phyloP scores from a whole-genome alignment of 176 grass and related monocot species.

The Aechmea fasciata region DNA sequence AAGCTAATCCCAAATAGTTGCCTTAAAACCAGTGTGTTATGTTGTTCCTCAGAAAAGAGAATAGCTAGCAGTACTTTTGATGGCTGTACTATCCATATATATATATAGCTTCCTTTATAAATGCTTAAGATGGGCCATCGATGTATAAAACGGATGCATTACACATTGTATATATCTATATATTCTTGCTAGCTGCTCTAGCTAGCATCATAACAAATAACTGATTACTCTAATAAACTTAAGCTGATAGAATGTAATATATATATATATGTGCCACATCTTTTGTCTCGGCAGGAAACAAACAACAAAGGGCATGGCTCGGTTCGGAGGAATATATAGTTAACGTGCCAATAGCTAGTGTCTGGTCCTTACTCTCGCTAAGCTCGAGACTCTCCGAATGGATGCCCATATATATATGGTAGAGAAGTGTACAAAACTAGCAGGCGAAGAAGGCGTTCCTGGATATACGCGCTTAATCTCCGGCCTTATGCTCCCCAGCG shows the following conservation, averaged over 20 bases:
- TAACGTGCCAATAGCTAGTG: neutral
- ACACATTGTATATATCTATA: neutral
- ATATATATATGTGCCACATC: too few species aligned
- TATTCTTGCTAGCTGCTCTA: neutral
- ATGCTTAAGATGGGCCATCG: neutral
- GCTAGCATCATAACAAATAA: too few species aligned
- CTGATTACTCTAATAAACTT: too few species aligned
- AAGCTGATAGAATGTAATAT: too few species aligned
- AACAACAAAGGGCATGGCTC: conserved; percentile 1
- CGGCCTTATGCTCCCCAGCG: conserved; percentile 38
- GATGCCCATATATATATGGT: neutral
- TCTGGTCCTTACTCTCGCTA: conserved; percentile 2
- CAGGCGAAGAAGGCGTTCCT: conserved; percentile 7
- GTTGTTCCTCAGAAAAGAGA: too few species aligned
- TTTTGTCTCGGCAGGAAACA: neutral
- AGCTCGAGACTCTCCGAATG: conserved; percentile 1
- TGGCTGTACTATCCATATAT: too few species aligned
- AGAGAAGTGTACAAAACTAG: conserved; percentile 1
- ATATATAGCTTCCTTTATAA: too few species aligned
- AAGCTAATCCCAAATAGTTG: too few species aligned
- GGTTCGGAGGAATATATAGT: neutral
- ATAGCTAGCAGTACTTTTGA: too few species aligned
- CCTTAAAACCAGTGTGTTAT: too few species aligned
- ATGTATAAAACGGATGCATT: neutral
- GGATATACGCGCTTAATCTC: conserved; percentile 36